These are phyloP conservation scores for Phaeoacremonium minimum DNA, from an alignment of 2,329 filamentous ascomycete genomes.

Conservation along the genomic window DNA sequence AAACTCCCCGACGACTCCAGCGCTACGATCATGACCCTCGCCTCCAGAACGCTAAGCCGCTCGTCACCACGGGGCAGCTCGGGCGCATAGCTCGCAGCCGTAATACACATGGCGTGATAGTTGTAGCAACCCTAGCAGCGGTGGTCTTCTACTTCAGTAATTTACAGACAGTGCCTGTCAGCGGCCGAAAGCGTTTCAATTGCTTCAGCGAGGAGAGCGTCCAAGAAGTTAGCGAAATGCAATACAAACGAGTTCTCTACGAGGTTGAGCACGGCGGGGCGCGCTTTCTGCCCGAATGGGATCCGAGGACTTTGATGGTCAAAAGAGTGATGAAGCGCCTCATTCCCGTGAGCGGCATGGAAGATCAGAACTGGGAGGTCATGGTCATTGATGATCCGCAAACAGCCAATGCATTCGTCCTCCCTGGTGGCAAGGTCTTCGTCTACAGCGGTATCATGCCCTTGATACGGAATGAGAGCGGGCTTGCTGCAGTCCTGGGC, in stretches of 20 bases:
- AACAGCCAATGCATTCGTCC: slow-evolving; percentile 70
- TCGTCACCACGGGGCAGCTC: slow-evolving; percentile 30
- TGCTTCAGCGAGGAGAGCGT: slow-evolving; percentile 54
- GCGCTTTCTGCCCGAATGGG: slow-evolving; percentile 54
- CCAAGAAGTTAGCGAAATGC: slow-evolving; percentile 42
- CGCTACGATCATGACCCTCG: too few species aligned
- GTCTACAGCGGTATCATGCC: slow-evolving; percentile 70
- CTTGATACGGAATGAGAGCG: slow-evolving; percentile 63
- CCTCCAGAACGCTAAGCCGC: too few species aligned
- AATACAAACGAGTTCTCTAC: slow-evolving; percentile 53
- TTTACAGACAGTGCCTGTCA: slow-evolving; percentile 69
- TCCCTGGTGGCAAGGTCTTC: slow-evolving; percentile 77
- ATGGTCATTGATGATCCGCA: slow-evolving; percentile 64
- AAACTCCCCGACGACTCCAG: too few species aligned
- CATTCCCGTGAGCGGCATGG: slow-evolving; percentile 62
- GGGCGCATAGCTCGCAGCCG: slow-evolving; percentile 24
- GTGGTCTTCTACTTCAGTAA: slow-evolving; percentile 62
- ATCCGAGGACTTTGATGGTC: slow-evolving; percentile 53
- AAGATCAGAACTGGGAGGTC: slow-evolving; percentile 61
- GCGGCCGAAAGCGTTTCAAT: slow-evolving; percentile 70
- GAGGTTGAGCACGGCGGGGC: slow-evolving; percentile 47
- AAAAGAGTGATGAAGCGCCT: slow-evolving; percentile 61
- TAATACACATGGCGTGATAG: slow-evolving; percentile 33
- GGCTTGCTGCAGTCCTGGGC: slow-evolving; percentile 69
- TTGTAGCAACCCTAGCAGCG: slow-evolving; percentile 36